Conservation (phyloP, 768 basidiomycete genomes). For the Mycena maculata region DNA sequence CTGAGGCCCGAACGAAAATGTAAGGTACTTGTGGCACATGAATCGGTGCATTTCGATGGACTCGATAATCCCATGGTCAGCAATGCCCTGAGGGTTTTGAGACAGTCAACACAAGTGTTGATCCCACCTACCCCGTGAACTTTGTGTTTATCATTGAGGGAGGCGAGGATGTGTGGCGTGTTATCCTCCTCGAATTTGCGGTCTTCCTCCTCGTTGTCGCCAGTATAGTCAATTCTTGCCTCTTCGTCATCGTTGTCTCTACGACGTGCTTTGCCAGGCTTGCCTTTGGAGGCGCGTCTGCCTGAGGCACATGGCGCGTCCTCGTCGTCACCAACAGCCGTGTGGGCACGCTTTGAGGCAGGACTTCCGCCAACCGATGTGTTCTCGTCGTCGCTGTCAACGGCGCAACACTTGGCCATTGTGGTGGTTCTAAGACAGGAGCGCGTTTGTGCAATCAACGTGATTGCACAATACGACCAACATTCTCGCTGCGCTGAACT, state of each 20-base stretch:
- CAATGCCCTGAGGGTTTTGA: conserved; percentile 67
- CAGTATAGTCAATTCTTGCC: conserved; percentile 33
- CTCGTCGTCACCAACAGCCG: conserved; percentile 48
- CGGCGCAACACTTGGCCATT: conserved; percentile 69
- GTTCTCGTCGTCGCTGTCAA: conserved; percentile 56
- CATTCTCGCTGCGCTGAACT: too few relatives aligned
- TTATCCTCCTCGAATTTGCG: conserved; percentile 75
- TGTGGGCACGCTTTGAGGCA: conserved; percentile 57
- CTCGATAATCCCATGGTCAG: conserved; percentile 91
- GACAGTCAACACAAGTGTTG: neutral
- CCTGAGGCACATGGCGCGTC: conserved; percentile 36
- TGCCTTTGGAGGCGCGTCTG: conserved; percentile 42
- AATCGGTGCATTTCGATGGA: conserved; percentile 90
- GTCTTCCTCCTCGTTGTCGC: conserved; percentile 69
- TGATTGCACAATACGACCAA: too few relatives aligned
- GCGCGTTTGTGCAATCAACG: conserved; percentile 30
- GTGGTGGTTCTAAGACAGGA: conserved; percentile 14
- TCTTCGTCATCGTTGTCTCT: conserved; percentile 47
- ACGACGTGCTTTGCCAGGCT: conserved; percentile 47
- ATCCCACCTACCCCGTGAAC: conserved; percentile 57
- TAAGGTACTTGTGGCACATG: conserved; percentile 93
- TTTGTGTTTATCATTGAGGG: conserved; percentile 61
- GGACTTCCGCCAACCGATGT: conserved; percentile 44
- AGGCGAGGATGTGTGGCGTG: conserved; percentile 64
- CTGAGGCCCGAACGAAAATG: conserved; percentile 89